Evolutionary conservation across 768 basidiomycete species (phyloP).

Genomic region (Rhizopogon roseolus): DNA sequence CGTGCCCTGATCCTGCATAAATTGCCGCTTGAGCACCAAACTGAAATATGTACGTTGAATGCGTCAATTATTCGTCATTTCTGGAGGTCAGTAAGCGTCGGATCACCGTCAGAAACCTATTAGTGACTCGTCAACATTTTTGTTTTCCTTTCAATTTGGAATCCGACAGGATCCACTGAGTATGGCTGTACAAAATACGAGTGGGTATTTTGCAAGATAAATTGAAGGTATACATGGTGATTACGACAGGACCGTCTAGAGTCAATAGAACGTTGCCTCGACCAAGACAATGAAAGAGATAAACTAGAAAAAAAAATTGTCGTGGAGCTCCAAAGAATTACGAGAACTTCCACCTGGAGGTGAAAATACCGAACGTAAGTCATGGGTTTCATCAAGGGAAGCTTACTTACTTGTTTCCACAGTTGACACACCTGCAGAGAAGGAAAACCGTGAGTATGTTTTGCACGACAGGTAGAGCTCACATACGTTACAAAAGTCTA

Average conservation of each 20-base stretch:
- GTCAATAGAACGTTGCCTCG: conserved; percentile 1
- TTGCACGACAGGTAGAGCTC: neutral
- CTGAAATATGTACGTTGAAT: too few relatives aligned
- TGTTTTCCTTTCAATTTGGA: too few relatives aligned
- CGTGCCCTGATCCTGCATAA: too few relatives aligned
- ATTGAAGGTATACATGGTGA: conserved; percentile 16
- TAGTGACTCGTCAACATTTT: too few relatives aligned
- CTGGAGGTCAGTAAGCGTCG: too few relatives aligned
- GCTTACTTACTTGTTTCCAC: conserved; percentile 48
- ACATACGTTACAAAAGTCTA: conserved; percentile 87
- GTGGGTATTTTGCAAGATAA: conserved; percentile 6
- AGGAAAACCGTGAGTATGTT: conserved; percentile 3
- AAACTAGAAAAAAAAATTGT: conserved; percentile 7
- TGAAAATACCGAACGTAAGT: neutral
- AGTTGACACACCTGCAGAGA: conserved; percentile 53
- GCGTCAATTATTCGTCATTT: too few relatives aligned
- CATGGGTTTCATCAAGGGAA: neutral
- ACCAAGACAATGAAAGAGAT: conserved; percentile 1
- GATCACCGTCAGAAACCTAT: too few relatives aligned
- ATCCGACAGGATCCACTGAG: too few relatives aligned
- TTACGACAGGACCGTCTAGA: conserved; percentile 4
- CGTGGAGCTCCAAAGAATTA: conserved; percentile 19
- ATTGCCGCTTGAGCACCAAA: too few relatives aligned
- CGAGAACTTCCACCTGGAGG: conserved; percentile 59
- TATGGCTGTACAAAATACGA: too few relatives aligned